phyloP scores from a whole-genome alignment of 805 yeast species.

The Sugiyamaella mastotermitis region DNA sequence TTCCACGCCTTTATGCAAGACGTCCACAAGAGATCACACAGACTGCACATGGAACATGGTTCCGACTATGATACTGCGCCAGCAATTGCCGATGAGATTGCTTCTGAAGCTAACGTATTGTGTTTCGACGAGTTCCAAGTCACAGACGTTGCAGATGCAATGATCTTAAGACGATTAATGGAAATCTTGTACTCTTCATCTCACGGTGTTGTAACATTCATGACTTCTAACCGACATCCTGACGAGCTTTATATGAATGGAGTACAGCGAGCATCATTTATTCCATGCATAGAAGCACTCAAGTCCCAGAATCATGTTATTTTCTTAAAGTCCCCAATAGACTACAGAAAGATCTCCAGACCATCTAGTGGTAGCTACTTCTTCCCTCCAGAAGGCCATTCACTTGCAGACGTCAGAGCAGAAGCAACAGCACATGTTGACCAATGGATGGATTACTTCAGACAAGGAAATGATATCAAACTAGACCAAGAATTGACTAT shows the following conservation, averaged over 20 bases:
- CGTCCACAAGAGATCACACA: slow-evolving; percentile 81
- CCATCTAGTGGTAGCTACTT: slow-evolving; percentile 78
- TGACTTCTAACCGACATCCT: slow-evolving; percentile 94
- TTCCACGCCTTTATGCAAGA: slow-evolving; percentile 97
- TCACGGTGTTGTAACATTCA: slow-evolving; percentile 81
- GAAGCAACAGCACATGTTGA: slow-evolving; percentile 58
- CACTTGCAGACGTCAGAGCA: slow-evolving; percentile 38
- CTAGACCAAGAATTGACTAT: slow-evolving; percentile 41
- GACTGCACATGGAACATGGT: slow-evolving; percentile 59
- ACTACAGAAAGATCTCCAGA: slow-evolving; percentile 81
- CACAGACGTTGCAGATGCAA: slow-evolving; percentile 97
- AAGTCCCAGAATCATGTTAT: slow-evolving; percentile 71
- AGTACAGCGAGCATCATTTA: slow-evolving; percentile 82
- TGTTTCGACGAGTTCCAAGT: slow-evolving; percentile 98
- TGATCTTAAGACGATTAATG: slow-evolving; percentile 77
- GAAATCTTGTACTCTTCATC: slow-evolving; percentile 55
- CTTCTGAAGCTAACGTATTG: slow-evolving; percentile 66
- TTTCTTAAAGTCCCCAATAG: slow-evolving; percentile 83
- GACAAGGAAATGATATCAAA: slow-evolving; percentile 45
- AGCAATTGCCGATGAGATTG: slow-evolving; percentile 72
- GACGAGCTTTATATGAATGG: slow-evolving; percentile 92
- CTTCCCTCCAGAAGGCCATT: slow-evolving; percentile 54
- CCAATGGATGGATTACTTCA: slow-evolving; percentile 75
- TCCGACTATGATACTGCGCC: slow-evolving; percentile 79
- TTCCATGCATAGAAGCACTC: slow-evolving; percentile 84